Conservation (phyloP, 768 basidiomycete genomes). For the Strobilomyces confusus region DNA sequence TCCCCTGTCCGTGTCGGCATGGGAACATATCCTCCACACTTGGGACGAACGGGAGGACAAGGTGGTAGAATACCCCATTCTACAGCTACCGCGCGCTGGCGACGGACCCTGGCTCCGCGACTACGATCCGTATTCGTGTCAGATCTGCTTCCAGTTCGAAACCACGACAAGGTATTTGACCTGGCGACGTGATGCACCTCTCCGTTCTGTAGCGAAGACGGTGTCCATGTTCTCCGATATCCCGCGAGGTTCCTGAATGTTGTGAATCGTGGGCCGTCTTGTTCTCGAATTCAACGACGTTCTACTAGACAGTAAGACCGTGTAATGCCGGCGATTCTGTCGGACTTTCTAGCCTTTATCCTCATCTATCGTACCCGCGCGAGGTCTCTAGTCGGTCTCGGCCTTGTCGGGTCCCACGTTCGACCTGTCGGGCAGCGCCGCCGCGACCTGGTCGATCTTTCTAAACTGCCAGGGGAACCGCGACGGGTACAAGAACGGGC, state of each 20-base stretch:
- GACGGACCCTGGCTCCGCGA: constrained; percentile 3
- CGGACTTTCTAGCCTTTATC: too few relatives aligned
- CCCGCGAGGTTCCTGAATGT: too few relatives aligned
- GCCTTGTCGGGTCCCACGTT: constrained; percentile 36
- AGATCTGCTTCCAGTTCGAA: constrained; percentile 7
- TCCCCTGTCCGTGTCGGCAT: background rate
- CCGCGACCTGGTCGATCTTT: constrained; percentile 88
- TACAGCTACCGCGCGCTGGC: constrained; percentile 2
- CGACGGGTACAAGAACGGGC: constrained; percentile 94
- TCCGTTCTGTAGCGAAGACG: too few relatives aligned
- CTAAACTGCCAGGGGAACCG: constrained; percentile 96
- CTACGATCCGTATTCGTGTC: constrained; percentile 21
- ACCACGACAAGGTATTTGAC: constrained; percentile 11
- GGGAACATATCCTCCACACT: constrained; percentile 11
- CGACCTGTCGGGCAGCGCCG: constrained; percentile 69
- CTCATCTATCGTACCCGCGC: too few relatives aligned
- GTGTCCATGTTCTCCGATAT: too few relatives aligned
- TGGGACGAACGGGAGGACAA: background rate
- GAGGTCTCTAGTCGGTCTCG: constrained; percentile 47
- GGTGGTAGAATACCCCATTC: constrained; percentile 4
- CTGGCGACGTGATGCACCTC: too few relatives aligned
- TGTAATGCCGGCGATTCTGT: too few relatives aligned
- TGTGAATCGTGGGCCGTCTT: too few relatives aligned
- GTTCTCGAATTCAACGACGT: too few relatives aligned
- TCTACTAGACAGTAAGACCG: too few relatives aligned